Percentiles rank a stretch among this genome's conserved stretches.
These are phyloP conservation scores for Cryptococcus sp. DNA, from an alignment of 1,284 basidiomycete genomes.

Conservation along the genomic window DNA sequence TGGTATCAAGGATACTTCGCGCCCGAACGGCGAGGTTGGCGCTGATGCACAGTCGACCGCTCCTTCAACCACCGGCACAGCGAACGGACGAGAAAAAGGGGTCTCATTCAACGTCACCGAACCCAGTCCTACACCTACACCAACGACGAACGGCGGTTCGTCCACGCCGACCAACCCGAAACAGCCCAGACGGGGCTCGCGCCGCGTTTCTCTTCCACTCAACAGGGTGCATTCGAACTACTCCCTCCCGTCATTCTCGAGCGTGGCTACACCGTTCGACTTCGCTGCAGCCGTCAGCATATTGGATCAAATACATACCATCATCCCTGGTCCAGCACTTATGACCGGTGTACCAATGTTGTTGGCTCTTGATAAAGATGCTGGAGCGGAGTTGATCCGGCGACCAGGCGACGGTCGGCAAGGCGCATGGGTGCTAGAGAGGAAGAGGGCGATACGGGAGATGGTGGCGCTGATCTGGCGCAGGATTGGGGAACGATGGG, in stretches of 20 bases:
- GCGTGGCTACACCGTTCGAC: slow-evolving; percentile 66
- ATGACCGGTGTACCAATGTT: slow-evolving; percentile 83
- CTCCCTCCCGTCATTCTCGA: slow-evolving; percentile 35
- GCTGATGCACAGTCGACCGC: background rate
- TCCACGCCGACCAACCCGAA: slow-evolving; percentile 17
- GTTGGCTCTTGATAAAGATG: slow-evolving; percentile 67
- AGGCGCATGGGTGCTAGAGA: slow-evolving; percentile 43
- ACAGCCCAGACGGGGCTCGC: slow-evolving; percentile 23
- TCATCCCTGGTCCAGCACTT: slow-evolving; percentile 70
- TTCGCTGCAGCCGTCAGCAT: slow-evolving; percentile 73
- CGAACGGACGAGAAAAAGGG: slow-evolving; percentile 21
- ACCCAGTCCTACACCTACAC: slow-evolving; percentile 31
- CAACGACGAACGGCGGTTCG: slow-evolving; percentile 3
- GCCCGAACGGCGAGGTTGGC: background rate
- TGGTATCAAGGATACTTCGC: background rate
- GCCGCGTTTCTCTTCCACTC: slow-evolving; percentile 54
- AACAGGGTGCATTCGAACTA: slow-evolving; percentile 57
- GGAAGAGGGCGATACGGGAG: slow-evolving; percentile 65
- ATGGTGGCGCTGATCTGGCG: slow-evolving; percentile 68
- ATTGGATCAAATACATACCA: slow-evolving; percentile 67
- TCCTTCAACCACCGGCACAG: slow-evolving; percentile 1
- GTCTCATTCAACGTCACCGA: slow-evolving; percentile 43
- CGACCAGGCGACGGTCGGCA: slow-evolving; percentile 51
- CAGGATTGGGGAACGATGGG: slow-evolving; percentile 71
- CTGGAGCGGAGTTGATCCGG: slow-evolving; percentile 54